phyloP scores from a whole-genome alignment of 495 filamentous ascomycete genomes.

The Amphirosellinia nigrospora region DNA sequence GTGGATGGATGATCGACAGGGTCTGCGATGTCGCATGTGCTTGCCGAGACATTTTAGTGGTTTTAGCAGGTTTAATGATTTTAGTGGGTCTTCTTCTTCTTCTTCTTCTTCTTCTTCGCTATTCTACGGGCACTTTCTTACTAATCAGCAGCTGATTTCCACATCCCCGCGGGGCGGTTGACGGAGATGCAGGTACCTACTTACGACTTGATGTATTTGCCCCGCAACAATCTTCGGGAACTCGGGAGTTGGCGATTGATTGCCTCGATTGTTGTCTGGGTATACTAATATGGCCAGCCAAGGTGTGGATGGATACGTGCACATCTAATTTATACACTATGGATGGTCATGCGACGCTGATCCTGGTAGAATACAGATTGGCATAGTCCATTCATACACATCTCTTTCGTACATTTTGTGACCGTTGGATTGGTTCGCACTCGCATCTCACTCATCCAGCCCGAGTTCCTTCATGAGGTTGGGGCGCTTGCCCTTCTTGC shows the following conservation, averaged over 20 bases:
- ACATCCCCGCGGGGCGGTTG: conserved; percentile 16
- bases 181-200: conserved; percentile 12
- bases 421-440: neutral
- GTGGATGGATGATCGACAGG: neutral
- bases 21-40: conserved; percentile 18
- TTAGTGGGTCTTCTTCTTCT: neutral
- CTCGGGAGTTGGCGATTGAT: neutral
- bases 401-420: neutral
- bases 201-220: no score
- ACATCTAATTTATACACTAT: neutral
- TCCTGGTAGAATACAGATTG: neutral
- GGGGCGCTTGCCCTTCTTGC: conserved; percentile 35
- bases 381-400: neutral
- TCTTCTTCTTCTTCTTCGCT: no score
- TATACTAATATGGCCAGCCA: no score
- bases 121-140: no score
- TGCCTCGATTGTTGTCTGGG: neutral
- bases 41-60: neutral
- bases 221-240: neutral
- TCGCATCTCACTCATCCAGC: neutral
- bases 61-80: no score
- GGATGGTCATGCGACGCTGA: neutral
- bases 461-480: conserved; percentile 20
- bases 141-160: no score
- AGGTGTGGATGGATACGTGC: neutral